Conservation (phyloP, 192 early-diverging fungal species). For the Coemansia sp. region DNA sequence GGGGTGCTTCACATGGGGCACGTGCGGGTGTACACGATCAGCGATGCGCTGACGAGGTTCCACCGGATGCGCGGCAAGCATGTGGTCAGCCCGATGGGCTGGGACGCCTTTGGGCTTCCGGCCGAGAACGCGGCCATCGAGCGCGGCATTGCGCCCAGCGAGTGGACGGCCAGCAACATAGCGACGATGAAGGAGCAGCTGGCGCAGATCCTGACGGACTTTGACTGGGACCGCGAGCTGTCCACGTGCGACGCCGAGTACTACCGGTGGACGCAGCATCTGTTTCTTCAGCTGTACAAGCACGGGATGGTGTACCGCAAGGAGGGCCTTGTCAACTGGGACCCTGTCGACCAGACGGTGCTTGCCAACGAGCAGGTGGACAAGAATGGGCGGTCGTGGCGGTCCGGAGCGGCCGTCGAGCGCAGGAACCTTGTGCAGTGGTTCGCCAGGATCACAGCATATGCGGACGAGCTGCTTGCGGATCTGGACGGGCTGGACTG, state of each 20-base stretch:
- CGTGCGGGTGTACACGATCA: conserved; percentile 93
- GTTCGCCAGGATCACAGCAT: conserved; percentile 88
- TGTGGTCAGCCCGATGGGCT: conserved; percentile 92
- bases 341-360: conserved; percentile 93
- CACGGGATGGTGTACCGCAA: conserved; percentile 85
- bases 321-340: conserved; percentile 94
- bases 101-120: conserved; percentile 98
- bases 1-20: conserved; percentile 95
- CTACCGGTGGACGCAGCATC: conserved; percentile 92
- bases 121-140: conserved; percentile 97
- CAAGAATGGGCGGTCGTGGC: conserved; percentile 79
- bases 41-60: conserved; percentile 81
- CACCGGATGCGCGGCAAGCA: conserved; percentile 70
- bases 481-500: conserved; percentile 80
- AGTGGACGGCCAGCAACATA: conserved; percentile 88
- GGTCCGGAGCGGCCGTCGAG: conserved; percentile 92
- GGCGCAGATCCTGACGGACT: conserved; percentile 68
- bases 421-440: conserved; percentile 83
- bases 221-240: conserved; percentile 93
- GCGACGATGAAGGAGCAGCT: conserved; percentile 80
- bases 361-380: conserved; percentile 97
- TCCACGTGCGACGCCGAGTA: conserved; percentile 84
- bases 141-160: conserved; percentile 68
- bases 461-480: conserved; percentile 75
- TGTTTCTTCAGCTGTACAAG: conserved; percentile 78